These are phyloP conservation scores for Pterocarpus macrocarpus DNA, from an alignment of 306 rosid species.

Conservation along the genomic window DNA sequence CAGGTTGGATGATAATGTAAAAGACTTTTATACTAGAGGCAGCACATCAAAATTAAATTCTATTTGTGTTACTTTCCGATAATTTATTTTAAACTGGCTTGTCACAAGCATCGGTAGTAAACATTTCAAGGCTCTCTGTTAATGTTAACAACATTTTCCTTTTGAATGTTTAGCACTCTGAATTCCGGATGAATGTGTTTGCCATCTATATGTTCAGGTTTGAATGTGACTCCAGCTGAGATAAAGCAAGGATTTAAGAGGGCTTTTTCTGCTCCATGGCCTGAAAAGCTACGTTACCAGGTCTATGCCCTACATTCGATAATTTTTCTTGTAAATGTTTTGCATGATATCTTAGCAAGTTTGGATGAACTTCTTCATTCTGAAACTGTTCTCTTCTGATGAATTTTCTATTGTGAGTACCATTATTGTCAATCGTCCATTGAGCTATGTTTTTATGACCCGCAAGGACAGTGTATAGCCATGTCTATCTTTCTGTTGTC, in stretches of 20 bases:
- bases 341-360: slow-evolving; percentile 6
- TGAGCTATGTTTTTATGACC: slow-evolving; percentile 2
- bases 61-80: not conserved
- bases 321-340: slow-evolving; percentile 22
- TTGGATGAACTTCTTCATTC: slow-evolving; percentile 28
- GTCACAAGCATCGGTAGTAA: not conserved
- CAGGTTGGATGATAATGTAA: no score
- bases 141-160: slow-evolving; percentile 20
- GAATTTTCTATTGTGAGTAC: not conserved
- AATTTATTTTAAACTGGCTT: no score
- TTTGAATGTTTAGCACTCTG: not conserved
- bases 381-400: not conserved
- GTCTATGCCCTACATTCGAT: slow-evolving; percentile 49
- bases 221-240: slow-evolving; percentile 69
- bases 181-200: slow-evolving; percentile 4
- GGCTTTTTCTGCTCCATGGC: slow-evolving; percentile 89
- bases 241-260: slow-evolving; percentile 90
- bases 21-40: no score
- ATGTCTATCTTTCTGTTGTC: not conserved
- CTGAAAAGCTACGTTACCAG: slow-evolving; percentile 90
- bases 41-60: no score
- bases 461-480: not conserved
- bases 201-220: slow-evolving; percentile 55
- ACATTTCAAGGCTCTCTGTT: not conserved
- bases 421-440: slow-evolving; percentile 1